Percentiles rank a stretch among this genome's conserved stretches.
Conservation (phyloP, 352 stramenopile species). For the Globisporangium camurandrum region DNA sequence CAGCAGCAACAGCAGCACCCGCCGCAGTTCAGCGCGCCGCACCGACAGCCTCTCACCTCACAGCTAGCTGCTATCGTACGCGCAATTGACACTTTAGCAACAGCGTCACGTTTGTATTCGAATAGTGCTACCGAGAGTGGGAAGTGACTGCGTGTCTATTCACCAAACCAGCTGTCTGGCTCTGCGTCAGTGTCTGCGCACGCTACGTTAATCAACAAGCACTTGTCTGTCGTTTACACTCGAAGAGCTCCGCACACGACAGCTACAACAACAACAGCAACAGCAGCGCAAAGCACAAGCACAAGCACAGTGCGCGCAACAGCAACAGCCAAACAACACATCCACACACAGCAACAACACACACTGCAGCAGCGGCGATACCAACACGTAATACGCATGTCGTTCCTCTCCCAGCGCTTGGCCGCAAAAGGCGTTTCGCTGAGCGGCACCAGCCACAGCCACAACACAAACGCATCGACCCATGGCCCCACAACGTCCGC, state of each 20-base stretch:
- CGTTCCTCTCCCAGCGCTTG: too few relatives aligned
- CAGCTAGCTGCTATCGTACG: too few relatives aligned
- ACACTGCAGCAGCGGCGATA: too few relatives aligned
- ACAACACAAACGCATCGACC: too few relatives aligned
- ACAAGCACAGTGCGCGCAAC: background rate
- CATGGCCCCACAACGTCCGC: too few relatives aligned
- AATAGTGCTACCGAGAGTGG: too few relatives aligned
- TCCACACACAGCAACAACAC: too few relatives aligned
- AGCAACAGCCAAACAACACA: too few relatives aligned
- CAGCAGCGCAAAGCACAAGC: background rate
- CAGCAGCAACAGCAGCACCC: background rate
- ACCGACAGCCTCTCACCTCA: too few relatives aligned
- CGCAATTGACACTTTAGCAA: background rate
- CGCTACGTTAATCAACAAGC: background rate
- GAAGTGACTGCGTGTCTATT: slow-evolving; percentile 5
- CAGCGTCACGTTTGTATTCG: background rate
- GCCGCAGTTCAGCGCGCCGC: background rate
- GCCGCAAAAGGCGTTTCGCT: too few relatives aligned
- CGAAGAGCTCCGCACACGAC: background rate
- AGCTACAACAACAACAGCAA: background rate
- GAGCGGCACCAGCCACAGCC: too few relatives aligned
- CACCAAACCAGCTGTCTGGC: background rate
- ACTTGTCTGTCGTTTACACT: background rate
- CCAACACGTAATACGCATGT: too few relatives aligned
- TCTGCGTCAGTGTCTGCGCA: background rate